Evolutionary conservation across 805 yeast genomes (phyloP), one percentile per base, ranked within the genome.

Genomic region (Candida dajiaensis): DNA sequence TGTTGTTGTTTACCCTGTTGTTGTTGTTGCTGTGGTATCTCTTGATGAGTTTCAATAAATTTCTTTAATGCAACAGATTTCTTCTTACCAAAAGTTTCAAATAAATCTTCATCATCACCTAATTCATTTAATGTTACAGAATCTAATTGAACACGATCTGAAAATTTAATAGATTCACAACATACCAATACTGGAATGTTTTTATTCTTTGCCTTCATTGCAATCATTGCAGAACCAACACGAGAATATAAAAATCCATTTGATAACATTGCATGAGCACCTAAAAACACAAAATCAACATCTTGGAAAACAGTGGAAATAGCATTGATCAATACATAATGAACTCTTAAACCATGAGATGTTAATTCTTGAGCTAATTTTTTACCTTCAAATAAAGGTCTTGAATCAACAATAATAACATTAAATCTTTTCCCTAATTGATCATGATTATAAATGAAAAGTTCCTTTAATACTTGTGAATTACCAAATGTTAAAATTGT

Each of bases 231-330:
- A 8, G 97, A 84, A 20, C 99, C 99, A 16, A 89, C 97, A 51
- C 99, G 78, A 2, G 97, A 86, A 62, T 87, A 89, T 47, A 94
- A 73, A 63, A 89, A 79, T 1, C 99, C 99, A 62, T 94, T 94
- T 9, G 97, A 89, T 47, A 94, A 74, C 87, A 94, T 89, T 28
- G 97, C 95, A 63, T 94, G 98, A 0, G 98, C 98, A 15, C 99
- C 99, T 31, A 94, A 71, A 64, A 94, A 85, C 7, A 94, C 95
- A 54, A 85, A 84, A 56, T 94, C 94, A 29, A 94, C 92, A 63
- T 85, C 89, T 55, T 83, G 85, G 57, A 94, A 74, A 10, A 89
- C 81, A 22, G 94, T 81, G 4, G 90, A 78, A 42, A 94, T 71
- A 18, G 96, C 84, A 45, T 82, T 84, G 49, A 94, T 78, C 52